A percentile compares a stretch with the other conserved stretches of the same genome.
phyloP scores from a whole-genome alignment of 495 filamentous ascomycete genomes.

The Daldinia bambusicola region DNA sequence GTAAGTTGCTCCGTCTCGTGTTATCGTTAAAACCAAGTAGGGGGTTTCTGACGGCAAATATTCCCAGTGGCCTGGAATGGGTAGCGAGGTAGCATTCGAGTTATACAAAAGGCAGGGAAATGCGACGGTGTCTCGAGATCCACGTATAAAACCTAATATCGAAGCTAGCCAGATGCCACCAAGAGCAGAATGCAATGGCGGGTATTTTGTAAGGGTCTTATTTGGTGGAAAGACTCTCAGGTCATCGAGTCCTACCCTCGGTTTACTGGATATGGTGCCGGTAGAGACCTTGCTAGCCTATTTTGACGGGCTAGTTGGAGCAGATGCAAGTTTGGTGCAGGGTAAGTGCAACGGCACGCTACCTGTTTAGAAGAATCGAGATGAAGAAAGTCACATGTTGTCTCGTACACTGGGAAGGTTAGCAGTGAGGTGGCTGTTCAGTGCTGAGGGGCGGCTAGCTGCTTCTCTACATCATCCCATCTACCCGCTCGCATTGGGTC shows the following conservation, averaged over 20 bases:
- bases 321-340: conserved; percentile 56
- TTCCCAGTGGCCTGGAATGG: conserved; percentile 74
- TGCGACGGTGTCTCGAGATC: not conserved
- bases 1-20: conserved; percentile 10
- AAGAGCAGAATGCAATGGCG: conserved; percentile 14
- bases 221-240: conserved; percentile 70
- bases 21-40: not conserved
- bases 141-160: not conserved
- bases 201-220: conserved; percentile 66
- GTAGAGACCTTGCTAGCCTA: conserved; percentile 68
- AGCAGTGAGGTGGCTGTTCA: conserved; percentile 14
- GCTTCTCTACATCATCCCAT: conserved; percentile 71
- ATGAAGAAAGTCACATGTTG: not conserved
- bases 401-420: not conserved
- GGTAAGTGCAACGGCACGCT: conserved; percentile 46
- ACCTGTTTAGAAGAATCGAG: conserved; percentile 19
- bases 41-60: conserved; percentile 10
- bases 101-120: conserved; percentile 56
- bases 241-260: conserved; percentile 68
- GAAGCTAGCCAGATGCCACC: conserved; percentile 49
- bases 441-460: conserved; percentile 42
- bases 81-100: conserved; percentile 75
- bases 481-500: conserved; percentile 76
- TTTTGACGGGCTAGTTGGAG: conserved; percentile 70
- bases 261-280: conserved; percentile 70